Percentiles rank a stretch among this genome's conserved stretches.
phyloP scores from a whole-genome alignment of 306 rosid genomes.

The Argentina anserina region DNA sequence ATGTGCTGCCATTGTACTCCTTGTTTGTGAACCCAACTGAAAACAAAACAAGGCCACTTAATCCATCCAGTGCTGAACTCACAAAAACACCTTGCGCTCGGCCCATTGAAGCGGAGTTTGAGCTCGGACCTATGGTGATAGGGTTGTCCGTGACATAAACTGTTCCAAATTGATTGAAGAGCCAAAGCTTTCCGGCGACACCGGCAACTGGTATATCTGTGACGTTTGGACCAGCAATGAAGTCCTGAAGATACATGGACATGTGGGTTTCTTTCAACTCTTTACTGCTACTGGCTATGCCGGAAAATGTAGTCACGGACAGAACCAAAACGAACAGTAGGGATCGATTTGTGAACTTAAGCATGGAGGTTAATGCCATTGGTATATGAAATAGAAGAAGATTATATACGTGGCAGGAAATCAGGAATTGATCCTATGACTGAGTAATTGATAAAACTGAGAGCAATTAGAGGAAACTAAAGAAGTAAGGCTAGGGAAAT shows the following conservation, averaged over 20 bases:
- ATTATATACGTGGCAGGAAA: too few relatives aligned
- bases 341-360: too few relatives aligned
- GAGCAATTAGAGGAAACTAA: not conserved
- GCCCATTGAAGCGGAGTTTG: not conserved
- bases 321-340: not conserved
- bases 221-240: not conserved
- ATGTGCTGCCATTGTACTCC: slow-evolving; percentile 20
- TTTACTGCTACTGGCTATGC: not conserved
- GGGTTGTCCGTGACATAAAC: not conserved
- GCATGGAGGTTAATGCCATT: too few relatives aligned
- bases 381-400: too few relatives aligned
- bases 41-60: not conserved
- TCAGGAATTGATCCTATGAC: too few relatives aligned
- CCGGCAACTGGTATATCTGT: not conserved
- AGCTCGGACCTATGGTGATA: not conserved
- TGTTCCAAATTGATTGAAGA: not conserved
- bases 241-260: not conserved
- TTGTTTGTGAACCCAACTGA: slow-evolving; percentile 7
- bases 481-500: not conserved
- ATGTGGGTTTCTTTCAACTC: not conserved
- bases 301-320: not conserved
- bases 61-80: not conserved
- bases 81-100: not conserved
- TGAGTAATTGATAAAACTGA: not conserved
- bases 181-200: not conserved